Evolutionary conservation across 305 asterid genomes (phyloP).

Genomic region (Coffea humblotiana): DNA sequence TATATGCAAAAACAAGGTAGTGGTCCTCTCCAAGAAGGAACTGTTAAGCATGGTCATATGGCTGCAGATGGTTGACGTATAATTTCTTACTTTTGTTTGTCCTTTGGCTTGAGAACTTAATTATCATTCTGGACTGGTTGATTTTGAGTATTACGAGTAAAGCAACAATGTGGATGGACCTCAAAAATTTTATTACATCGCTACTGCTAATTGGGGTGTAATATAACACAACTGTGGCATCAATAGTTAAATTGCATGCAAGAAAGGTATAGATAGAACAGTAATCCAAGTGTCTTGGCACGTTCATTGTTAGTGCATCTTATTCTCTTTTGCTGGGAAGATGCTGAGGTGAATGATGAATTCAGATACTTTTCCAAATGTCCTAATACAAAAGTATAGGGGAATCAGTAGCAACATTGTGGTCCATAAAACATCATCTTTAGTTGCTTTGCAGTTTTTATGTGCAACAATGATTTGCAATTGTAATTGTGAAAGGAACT

Average conservation of each 20-base stretch:
- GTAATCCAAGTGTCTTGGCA: background rate
- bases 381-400: background rate
- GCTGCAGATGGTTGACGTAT: background rate
- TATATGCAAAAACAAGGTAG: background rate
- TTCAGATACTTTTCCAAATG: background rate
- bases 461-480: constrained; percentile 1
- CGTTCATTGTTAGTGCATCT: background rate
- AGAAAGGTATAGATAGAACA: background rate
- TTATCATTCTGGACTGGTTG: background rate
- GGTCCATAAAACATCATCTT: constrained; percentile 11
- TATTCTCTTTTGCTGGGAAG: background rate
- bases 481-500: constrained; percentile 9
- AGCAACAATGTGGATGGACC: background rate
- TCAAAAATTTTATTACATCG: background rate
- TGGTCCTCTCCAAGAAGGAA: background rate
- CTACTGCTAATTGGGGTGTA: background rate
- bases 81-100: background rate
- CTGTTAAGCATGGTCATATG: background rate
- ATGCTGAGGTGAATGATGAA: background rate
- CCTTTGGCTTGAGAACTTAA: background rate
- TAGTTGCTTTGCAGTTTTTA: constrained; percentile 16
- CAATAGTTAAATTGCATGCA: background rate
- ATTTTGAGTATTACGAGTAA: background rate
- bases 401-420: background rate
- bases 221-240: too few species aligned